These are phyloP conservation scores for Hyparrhenia diplandra DNA, from an alignment of 176 grass and related monocot genomes.

Conservation along the genomic window DNA sequence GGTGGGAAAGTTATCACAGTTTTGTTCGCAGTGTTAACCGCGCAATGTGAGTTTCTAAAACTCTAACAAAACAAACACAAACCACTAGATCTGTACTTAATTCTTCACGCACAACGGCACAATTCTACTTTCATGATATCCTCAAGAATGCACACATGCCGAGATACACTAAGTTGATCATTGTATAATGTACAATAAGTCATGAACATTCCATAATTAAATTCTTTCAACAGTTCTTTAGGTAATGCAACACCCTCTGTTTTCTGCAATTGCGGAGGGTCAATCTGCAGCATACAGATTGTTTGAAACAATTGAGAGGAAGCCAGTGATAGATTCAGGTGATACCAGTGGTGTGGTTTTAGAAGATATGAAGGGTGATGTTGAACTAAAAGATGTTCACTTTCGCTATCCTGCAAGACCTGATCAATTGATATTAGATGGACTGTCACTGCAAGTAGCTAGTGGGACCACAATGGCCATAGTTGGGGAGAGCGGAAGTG, in stretches of 20 bases:
- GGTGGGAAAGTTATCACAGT: slow-evolving; percentile 51
- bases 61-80: no score
- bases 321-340: slow-evolving; percentile 69
- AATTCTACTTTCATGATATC: no score
- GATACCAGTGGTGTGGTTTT: slow-evolving; percentile 42
- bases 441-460: slow-evolving; percentile 56
- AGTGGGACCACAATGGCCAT: slow-evolving; percentile 72
- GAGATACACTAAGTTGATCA: no score
- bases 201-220: no score
- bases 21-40: slow-evolving; percentile 51
- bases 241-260: slow-evolving; percentile 64
- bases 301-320: slow-evolving; percentile 73
- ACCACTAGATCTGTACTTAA: no score
- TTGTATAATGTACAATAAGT: no score
- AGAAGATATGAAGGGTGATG: slow-evolving; percentile 60
- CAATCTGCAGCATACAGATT: slow-evolving; percentile 71
- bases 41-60: slow-evolving; percentile 42
- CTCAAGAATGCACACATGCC: no score
- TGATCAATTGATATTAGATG: slow-evolving; percentile 67
- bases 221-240: slow-evolving; percentile 44
- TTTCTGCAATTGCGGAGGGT: slow-evolving; percentile 60
- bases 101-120: no score
- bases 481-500: slow-evolving; percentile 89
- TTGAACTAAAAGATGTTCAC: slow-evolving; percentile 67
- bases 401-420: slow-evolving; percentile 80